These are phyloP conservation scores for Phytophthora rubi DNA, from an alignment of 352 stramenopile species.

Conservation along the genomic window DNA sequence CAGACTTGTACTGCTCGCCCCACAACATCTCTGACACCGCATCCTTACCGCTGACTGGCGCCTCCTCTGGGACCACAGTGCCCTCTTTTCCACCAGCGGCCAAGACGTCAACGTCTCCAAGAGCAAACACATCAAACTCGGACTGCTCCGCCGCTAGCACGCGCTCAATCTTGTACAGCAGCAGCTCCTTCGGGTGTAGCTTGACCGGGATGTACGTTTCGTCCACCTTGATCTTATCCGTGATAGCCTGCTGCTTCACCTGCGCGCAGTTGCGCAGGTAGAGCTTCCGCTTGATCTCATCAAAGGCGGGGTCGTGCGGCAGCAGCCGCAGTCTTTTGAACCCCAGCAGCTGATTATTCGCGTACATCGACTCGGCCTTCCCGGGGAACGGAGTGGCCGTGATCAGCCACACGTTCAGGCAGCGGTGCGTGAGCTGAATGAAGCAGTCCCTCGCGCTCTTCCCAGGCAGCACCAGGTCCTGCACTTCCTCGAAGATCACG, in stretches of 20 bases:
- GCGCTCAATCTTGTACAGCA: constrained; percentile 77
- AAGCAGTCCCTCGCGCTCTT: constrained; percentile 83
- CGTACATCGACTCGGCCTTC: constrained; percentile 82
- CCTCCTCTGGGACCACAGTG: constrained; percentile 12
- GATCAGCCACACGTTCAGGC: constrained; percentile 87
- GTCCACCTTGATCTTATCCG: constrained; percentile 73
- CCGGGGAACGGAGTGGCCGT: constrained; percentile 86
- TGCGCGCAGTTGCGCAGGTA: constrained; percentile 88
- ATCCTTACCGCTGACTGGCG: constrained; percentile 11
- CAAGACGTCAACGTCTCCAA: constrained; percentile 51
- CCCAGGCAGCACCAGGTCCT: constrained; percentile 81
- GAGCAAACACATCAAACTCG: constrained; percentile 45
- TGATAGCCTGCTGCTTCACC: constrained; percentile 84
- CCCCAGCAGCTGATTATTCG: constrained; percentile 89
- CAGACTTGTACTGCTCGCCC: constrained; percentile 57
- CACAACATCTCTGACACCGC: constrained; percentile 32
- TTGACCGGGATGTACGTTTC: constrained; percentile 78
- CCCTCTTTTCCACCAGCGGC: constrained; percentile 37
- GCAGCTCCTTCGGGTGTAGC: constrained; percentile 71
- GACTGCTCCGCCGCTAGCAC: constrained; percentile 49
- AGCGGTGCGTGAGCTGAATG: constrained; percentile 78
- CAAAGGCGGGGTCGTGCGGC: constrained; percentile 77
- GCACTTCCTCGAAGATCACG: constrained; percentile 89
- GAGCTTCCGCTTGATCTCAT: constrained; percentile 88
- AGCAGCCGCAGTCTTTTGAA: constrained; percentile 79